Evolutionary conservation across 2,329 filamentous ascomycete genomes (phyloP).

Genomic region (Seiridium unicorne): DNA sequence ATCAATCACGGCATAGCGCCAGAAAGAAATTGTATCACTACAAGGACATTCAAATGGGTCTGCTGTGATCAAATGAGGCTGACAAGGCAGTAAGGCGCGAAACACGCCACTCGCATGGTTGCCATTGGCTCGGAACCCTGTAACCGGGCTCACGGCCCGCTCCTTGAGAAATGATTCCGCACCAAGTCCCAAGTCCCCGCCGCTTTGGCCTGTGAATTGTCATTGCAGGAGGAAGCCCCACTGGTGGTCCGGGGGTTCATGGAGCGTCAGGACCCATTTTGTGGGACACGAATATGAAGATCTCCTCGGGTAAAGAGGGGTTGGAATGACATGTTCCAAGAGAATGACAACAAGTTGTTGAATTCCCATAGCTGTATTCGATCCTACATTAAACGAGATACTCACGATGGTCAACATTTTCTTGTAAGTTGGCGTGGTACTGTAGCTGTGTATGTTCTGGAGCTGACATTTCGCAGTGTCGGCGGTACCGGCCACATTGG

Average conservation of each 20-base stretch:
- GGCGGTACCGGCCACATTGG: conserved; percentile 17
- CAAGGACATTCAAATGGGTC: no score
- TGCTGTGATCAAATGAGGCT: no score
- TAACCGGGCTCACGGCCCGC: no score
- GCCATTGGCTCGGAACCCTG: no score
- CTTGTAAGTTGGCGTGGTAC: neutral
- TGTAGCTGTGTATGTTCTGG: neutral
- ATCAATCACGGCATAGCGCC: neutral
- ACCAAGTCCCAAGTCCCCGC: no score
- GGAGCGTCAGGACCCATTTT: neutral
- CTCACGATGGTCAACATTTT: neutral
- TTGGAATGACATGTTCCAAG: neutral
- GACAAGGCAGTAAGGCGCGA: no score
- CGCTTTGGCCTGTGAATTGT: no score
- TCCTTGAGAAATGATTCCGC: no score
- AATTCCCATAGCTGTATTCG: neutral
- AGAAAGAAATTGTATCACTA: neutral
- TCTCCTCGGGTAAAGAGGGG: neutral
- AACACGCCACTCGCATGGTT: no score
- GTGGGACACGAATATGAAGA: neutral
- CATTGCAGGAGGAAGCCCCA: neutral
- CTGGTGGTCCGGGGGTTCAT: neutral
- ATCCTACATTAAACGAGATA: no score
- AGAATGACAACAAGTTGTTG: neutral
- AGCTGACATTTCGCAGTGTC: conserved; percentile 10